Percentiles rank a stretch among this genome's conserved stretches.
Conservation (phyloP, 805 yeast species). For the Wickerhamiella lipophila region DNA sequence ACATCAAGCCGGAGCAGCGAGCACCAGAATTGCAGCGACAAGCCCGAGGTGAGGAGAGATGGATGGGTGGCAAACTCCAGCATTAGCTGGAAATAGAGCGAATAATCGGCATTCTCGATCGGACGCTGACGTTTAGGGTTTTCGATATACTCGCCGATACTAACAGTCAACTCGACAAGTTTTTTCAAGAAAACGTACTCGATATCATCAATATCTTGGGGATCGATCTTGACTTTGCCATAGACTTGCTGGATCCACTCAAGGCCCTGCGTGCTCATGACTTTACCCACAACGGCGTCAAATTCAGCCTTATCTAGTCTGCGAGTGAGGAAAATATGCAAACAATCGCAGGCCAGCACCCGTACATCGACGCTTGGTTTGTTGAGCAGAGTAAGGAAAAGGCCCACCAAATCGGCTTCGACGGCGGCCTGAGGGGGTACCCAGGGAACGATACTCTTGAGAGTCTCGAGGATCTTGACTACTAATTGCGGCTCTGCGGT, state of each 20-base stretch:
- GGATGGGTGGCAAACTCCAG: conserved; percentile 71
- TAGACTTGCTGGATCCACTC: conserved; percentile 53
- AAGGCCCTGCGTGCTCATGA: conserved; percentile 66
- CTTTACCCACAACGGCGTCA: conserved; percentile 61
- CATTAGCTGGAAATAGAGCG: conserved; percentile 58
- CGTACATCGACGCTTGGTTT: conserved; percentile 47
- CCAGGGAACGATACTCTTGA: conserved; percentile 89
- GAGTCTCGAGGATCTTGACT: conserved; percentile 43
- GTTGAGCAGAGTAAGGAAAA: conserved; percentile 37
- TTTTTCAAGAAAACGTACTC: conserved; percentile 74
- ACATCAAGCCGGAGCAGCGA: conserved; percentile 70
- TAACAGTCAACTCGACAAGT: conserved; percentile 85
- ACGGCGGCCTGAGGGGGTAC: conserved; percentile 64
- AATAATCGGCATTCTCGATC: conserved; percentile 43
- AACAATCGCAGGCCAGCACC: conserved; percentile 77
- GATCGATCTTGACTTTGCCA: conserved; percentile 37
- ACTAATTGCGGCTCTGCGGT: neutral
- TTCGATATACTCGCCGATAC: conserved; percentile 61
- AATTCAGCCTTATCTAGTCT: conserved; percentile 49
- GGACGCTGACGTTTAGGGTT: conserved; percentile 30
- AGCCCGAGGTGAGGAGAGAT: conserved; percentile 78
- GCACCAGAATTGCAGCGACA: conserved; percentile 91
- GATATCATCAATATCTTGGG: conserved; percentile 63
- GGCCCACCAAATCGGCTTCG: conserved; percentile 49
- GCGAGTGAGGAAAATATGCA: conserved; percentile 79